Percentiles rank a stretch among this genome's conserved stretches.
Conservation (phyloP, 2,329 filamentous ascomycete genomes). For the Aspergillus costaricaensis region DNA sequence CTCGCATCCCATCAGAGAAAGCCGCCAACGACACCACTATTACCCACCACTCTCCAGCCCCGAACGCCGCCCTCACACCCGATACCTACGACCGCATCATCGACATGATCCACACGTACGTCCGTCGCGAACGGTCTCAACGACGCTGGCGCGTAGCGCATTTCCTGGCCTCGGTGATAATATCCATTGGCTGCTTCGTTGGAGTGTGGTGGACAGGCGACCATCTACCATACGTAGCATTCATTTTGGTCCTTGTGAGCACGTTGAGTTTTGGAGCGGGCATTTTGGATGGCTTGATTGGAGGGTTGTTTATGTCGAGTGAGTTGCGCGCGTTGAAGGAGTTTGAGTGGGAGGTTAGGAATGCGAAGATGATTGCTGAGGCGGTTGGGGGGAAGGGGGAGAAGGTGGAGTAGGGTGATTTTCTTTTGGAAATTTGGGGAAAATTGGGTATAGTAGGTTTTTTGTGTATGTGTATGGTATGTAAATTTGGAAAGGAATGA, state of each 20-base stretch:
- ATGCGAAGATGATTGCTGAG: slow-evolving; percentile 47
- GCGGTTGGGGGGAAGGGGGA: too few species aligned
- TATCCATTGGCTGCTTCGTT: slow-evolving; percentile 73
- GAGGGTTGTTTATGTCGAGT: slow-evolving; percentile 79
- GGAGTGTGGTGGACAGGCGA: slow-evolving; percentile 77
- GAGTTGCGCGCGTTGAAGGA: slow-evolving; percentile 83
- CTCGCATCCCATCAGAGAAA: slow-evolving; percentile 32
- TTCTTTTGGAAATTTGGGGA: too few species aligned
- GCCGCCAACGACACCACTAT: neutral
- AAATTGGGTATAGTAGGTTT: too few species aligned
- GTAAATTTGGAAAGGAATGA: too few species aligned
- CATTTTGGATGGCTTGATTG: slow-evolving; percentile 80
- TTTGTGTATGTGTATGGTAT: too few species aligned
- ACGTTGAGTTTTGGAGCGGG: slow-evolving; percentile 76
- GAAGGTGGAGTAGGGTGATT: too few species aligned
- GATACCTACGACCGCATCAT: slow-evolving; percentile 73
- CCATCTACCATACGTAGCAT: slow-evolving; percentile 72
- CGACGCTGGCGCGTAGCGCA: slow-evolving; percentile 70
- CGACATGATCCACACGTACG: slow-evolving; percentile 68
- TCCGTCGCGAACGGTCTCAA: slow-evolving; percentile 69
- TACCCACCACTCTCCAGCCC: slow-evolving; percentile 20
- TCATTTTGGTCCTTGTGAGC: slow-evolving; percentile 76
- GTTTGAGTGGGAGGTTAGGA: slow-evolving; percentile 89
- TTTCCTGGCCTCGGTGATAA: slow-evolving; percentile 67
- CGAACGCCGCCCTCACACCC: slow-evolving; percentile 42